Base-by-base conservation (phyloP, 176 grass and related monocot genomes). In the Lolium multiflorum region DNA sequence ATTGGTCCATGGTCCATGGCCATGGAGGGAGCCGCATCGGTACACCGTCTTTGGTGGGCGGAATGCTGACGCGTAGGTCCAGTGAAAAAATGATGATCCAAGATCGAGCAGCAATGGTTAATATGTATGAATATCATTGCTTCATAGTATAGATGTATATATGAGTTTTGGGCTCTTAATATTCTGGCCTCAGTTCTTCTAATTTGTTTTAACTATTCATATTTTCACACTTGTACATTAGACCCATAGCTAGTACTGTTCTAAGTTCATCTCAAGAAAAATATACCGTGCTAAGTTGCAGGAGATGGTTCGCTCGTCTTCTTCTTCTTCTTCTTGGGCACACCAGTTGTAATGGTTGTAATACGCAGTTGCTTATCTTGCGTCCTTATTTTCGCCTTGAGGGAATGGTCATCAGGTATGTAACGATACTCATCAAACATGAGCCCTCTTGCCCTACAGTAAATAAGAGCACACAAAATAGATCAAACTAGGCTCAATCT, bases 361-460 rank as follows among this genome's bases (percentile, higher is more conserved):
- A 50, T 50, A 1, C 71, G 71, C 46, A 74, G 12, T 12, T 74
- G 46, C 13, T 50, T 43, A 24, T 82, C 80, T 38, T 82, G 80
- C 7, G 0, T 54, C 13, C 0, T 9, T 6, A 57, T 11, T 15
- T 9, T 68, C 49, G 39, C 38, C 18, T 14, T 56, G 11, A 82
- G 41, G 41, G 7, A 5, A 43, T 35, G 6, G 2, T 22, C 49
- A 5, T 56, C 0, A 12, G 0, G 6, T 7, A 22, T 56, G 13
- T 0, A 38, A 24, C 7, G 3, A 9, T 63, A 12, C 16, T 65
- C 78, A 31, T 80, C 44, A 47, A 81, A 81, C 61, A 81, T 67
- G 79, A 81, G 25, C 43, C 79, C 79, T 65, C 79, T 81, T 3
- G 62, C 18, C 79, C 68, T 71, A 71, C 38, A 44, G 44, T n/a